These are phyloP conservation scores for Cladorrhinum samala DNA, from an alignment of 495 filamentous ascomycete species.

Conservation along the genomic window DNA sequence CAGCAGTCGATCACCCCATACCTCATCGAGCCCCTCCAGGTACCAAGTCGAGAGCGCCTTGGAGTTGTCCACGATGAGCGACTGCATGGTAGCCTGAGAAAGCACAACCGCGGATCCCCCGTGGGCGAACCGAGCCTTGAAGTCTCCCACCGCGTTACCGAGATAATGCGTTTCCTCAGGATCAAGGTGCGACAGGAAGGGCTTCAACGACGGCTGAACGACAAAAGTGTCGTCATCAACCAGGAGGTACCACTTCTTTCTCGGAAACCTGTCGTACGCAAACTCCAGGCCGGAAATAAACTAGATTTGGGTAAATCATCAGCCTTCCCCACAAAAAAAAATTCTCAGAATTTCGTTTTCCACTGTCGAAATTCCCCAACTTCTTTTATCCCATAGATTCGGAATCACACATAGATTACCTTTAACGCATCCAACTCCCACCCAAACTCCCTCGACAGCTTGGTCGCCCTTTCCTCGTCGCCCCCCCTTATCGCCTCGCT, in stretches of 20 bases:
- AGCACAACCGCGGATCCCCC: conserved; percentile 41
- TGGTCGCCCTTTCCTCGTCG: conserved; percentile 28
- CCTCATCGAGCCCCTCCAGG: conserved; percentile 32
- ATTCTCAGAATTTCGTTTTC: too few relatives aligned
- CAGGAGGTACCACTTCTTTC: conserved; percentile 46
- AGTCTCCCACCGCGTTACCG: conserved; percentile 47
- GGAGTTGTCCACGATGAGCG: conserved; percentile 29
- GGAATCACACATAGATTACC: conserved; percentile 23
- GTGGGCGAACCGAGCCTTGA: conserved; percentile 41
- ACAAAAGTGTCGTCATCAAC: conserved; percentile 45
- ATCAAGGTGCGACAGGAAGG: conserved; percentile 37
- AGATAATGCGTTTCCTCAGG: conserved; percentile 35
- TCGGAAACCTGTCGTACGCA: conserved; percentile 32
- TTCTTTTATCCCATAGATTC: too few relatives aligned
- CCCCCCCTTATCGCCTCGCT: conserved; percentile 29
- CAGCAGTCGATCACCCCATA: conserved; percentile 40
- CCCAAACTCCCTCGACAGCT: conserved; percentile 31
- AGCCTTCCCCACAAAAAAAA: background rate
- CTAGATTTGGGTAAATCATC: conserved; percentile 14
- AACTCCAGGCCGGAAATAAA: conserved; percentile 40
- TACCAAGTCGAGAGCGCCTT: conserved; percentile 26
- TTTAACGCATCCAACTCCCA: conserved; percentile 48
- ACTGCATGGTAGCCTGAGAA: conserved; percentile 35
- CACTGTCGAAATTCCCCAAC: too few relatives aligned
- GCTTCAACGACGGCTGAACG: conserved; percentile 33